These are phyloP conservation scores for Periglandula ipomoeae DNA, from an alignment of 2,329 filamentous ascomycete genomes.

Conservation along the genomic window DNA sequence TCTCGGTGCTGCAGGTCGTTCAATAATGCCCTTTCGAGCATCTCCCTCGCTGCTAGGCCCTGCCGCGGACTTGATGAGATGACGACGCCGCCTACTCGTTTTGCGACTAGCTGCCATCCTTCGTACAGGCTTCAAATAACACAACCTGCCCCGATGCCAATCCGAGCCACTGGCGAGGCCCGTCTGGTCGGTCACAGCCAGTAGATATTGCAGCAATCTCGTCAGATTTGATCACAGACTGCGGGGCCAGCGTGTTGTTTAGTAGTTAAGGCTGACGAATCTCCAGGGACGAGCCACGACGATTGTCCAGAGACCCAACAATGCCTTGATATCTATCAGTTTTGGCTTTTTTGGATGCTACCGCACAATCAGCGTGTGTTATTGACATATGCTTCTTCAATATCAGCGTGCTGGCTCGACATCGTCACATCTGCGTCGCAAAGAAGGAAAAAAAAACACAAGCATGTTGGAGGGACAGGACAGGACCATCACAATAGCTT, in stretches of 20 bases:
- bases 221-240: slow-evolving; percentile 1
- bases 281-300: slow-evolving; percentile 9
- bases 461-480: too few species aligned
- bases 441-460: too few species aligned
- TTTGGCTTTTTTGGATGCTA: not conserved
- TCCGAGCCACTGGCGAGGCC: slow-evolving; percentile 1
- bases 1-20: not conserved
- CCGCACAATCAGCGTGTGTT: not conserved
- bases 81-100: slow-evolving; percentile 8
- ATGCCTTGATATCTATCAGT: not conserved
- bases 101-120: slow-evolving; percentile 3
- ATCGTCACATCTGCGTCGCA: too few species aligned
- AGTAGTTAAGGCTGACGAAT: slow-evolving; percentile 14
- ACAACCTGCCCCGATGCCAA: not conserved
- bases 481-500: too few species aligned
- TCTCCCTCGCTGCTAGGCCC: not conserved
- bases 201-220: slow-evolving; percentile 3
- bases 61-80: slow-evolving; percentile 6
- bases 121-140: not conserved
- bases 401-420: too few species aligned
- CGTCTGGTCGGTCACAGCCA: slow-evolving; percentile 1
- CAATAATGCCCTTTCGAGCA: not conserved
- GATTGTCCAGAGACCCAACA: not conserved
- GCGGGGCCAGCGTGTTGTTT: slow-evolving; percentile 1
- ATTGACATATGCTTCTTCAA: too few species aligned